Evolutionary conservation across 2,329 filamentous ascomycete genomes (phyloP).

Genomic region (Lasiodiplodia theobromae): DNA sequence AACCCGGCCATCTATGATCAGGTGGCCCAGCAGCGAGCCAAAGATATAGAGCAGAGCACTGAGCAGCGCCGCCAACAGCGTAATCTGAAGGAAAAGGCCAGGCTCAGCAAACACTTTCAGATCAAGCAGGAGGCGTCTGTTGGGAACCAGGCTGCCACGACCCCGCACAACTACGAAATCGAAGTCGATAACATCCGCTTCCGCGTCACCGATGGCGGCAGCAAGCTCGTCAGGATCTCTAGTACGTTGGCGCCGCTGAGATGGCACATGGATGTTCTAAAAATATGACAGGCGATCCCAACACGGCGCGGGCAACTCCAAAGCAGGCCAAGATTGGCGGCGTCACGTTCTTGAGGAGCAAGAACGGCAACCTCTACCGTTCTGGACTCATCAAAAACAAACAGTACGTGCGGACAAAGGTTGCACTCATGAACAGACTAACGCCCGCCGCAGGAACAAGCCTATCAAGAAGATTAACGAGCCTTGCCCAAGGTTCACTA

Average conservation of each 20-base stretch:
- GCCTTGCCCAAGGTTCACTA: slow-evolving; percentile 68
- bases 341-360: slow-evolving; percentile 84
- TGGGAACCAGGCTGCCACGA: not conserved
- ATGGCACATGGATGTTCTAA: slow-evolving; percentile 7
- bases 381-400: slow-evolving; percentile 77
- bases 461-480: slow-evolving; percentile 72
- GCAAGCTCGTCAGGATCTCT: slow-evolving; percentile 77
- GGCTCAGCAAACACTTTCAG: slow-evolving; percentile 58
- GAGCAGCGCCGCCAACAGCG: slow-evolving; percentile 63
- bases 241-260: slow-evolving; percentile 66
- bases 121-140: slow-evolving; percentile 25
- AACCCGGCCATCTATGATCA: slow-evolving; percentile 81
- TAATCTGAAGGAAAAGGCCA: slow-evolving; percentile 66
- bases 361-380: slow-evolving; percentile 85
- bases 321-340: slow-evolving; percentile 76
- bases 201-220: slow-evolving; percentile 75
- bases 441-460: slow-evolving; percentile 32
- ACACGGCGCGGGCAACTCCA: slow-evolving; percentile 72
- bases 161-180: slow-evolving; percentile 62
- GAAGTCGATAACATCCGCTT: slow-evolving; percentile 76
- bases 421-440: slow-evolving; percentile 12
- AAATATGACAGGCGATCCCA: slow-evolving; percentile 60
- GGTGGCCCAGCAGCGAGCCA: slow-evolving; percentile 70
- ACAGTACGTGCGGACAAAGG: slow-evolving; percentile 64
- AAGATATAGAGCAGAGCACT: slow-evolving; percentile 74